Conservation (phyloP, 2,329 filamentous ascomycete species). For the Fonsecaea erecta region DNA sequence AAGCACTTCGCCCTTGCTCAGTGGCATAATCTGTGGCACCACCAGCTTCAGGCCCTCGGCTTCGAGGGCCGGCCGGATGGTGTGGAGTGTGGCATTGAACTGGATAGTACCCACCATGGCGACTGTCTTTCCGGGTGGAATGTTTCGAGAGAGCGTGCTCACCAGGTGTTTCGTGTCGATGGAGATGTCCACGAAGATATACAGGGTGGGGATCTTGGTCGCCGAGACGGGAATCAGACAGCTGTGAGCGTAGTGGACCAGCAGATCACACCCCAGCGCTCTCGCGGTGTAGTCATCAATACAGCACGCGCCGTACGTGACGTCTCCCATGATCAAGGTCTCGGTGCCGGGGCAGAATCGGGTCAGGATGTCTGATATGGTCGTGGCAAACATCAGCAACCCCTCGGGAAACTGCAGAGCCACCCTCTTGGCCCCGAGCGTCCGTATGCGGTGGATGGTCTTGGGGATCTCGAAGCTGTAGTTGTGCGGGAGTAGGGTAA, state of each 20-base stretch:
- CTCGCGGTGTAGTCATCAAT: constrained; percentile 98
- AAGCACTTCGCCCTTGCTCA: constrained; percentile 93
- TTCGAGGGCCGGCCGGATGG: constrained; percentile 75
- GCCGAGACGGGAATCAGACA: constrained; percentile 96
- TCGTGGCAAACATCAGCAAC: constrained; percentile 91
- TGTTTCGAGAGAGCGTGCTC: constrained; percentile 85
- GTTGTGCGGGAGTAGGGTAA: constrained; percentile 85
- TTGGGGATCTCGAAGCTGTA: constrained; percentile 99
- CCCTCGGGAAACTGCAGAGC: constrained; percentile 98
- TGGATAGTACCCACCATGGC: constrained; percentile 97
- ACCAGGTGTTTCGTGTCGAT: constrained; percentile 90
- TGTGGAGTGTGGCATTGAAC: constrained; percentile 96
- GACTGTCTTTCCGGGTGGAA: constrained; percentile 80
- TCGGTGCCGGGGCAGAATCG: constrained; percentile 91
- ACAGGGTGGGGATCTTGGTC: constrained; percentile 94
- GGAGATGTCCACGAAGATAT: constrained; percentile 97
- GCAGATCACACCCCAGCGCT: constrained; percentile 87
- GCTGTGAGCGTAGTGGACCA: constrained; percentile 96
- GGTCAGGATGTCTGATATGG: constrained; percentile 92
- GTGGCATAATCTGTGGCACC: constrained; percentile 87
- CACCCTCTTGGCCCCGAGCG: constrained; percentile 76
- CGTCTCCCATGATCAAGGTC: constrained; percentile 98
- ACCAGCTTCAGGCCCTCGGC: constrained; percentile 82
- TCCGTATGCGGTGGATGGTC: constrained; percentile 91
- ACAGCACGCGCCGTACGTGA: constrained; percentile 97